phyloP scores from a whole-genome alignment of 1,284 basidiomycete genomes.

The Schizophyllum commune region DNA sequence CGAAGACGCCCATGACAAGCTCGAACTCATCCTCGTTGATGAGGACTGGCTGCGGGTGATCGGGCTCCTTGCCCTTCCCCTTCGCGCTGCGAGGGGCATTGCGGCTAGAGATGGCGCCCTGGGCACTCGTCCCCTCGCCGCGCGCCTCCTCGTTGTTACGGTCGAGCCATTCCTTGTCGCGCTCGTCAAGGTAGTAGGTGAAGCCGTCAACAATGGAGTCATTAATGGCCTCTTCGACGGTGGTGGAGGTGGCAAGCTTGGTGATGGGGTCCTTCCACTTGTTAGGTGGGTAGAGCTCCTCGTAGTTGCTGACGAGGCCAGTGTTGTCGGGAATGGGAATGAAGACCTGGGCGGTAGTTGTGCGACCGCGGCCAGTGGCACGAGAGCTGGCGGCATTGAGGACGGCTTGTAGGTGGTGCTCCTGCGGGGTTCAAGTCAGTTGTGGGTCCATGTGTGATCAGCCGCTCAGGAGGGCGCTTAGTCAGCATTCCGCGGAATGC shows the following conservation, averaged over 20 bases:
- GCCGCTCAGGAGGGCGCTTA: constrained; percentile 21
- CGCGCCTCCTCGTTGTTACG: constrained; percentile 86
- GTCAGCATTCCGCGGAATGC: constrained; percentile 60
- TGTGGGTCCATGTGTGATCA: neutral
- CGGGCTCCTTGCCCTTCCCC: constrained; percentile 73
- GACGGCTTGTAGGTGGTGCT: constrained; percentile 88
- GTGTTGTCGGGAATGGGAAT: constrained; percentile 92
- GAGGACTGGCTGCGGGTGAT: constrained; percentile 46
- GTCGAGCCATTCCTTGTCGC: constrained; percentile 91
- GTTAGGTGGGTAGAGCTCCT: constrained; percentile 60
- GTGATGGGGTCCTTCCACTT: constrained; percentile 73
- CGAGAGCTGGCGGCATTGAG: constrained; percentile 66
- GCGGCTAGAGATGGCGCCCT: constrained; percentile 56
- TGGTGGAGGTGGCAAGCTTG: constrained; percentile 83
- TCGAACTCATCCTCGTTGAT: constrained; percentile 92
- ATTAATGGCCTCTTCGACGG: constrained; percentile 71
- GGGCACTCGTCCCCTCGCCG: constrained; percentile 75
- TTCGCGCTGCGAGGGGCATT: constrained; percentile 59
- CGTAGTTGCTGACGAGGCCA: constrained; percentile 71
- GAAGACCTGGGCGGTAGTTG: constrained; percentile 45
- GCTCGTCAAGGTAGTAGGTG: constrained; percentile 93
- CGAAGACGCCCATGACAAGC: constrained; percentile 91
- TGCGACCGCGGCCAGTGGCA: constrained; percentile 26
- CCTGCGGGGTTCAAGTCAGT: constrained; percentile 42
- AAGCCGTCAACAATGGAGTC: constrained; percentile 60